Base-by-base conservation (phyloP, 73 alveolate species). In the Paramecium sexaurelia region DNA sequence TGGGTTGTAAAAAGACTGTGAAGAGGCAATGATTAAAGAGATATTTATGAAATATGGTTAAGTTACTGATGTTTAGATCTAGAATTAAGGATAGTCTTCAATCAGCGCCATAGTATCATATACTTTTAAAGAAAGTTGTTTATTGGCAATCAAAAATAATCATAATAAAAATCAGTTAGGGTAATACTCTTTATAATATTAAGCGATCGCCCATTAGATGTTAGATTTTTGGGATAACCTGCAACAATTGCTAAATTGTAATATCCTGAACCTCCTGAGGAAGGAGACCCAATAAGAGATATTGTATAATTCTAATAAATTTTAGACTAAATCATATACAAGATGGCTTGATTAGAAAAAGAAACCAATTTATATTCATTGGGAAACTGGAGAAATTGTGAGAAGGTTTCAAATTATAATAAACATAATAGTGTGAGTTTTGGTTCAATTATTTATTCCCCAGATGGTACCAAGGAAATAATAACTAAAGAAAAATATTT, bases 391-490 rank as follows among this genome's bases (percentile, higher is more conserved):
- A 33, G 86, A 71, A 40, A 71, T 71, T 32, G 86, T 71, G 32
- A 71, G 86, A 35, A 71, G 56, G 86, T 71, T 27, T 7, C 6
- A 11, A 71, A 15, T 71, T 0, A 11, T 19, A 71, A 13, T 51
- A 2, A n/a, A 7, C 0, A 13, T 5, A 8, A 35, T 71, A 71
- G 86, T 71, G 86, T 71, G 15, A 71, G 84, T 6, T 57, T 86
- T 20, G 93, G 93, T 19, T 86, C 93, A 3, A 86, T 86, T 33
- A 86, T 86, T 7, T 86, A 56, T 19, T 61, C 82, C 20, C 93
- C 93, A 1, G 93, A 86, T 61, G 93, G 93, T 10, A 86, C 78
- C 7, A 47, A 86, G 22, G 93, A 86, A 32, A 71, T 71, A 2
- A 71, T 71, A n/a, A 71, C 86, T 71, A 71, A 71, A 33, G 86